Evolutionary conservation across 1,284 basidiomycete species (phyloP).

Genomic region (Trichosporon coremiiforme): DNA sequence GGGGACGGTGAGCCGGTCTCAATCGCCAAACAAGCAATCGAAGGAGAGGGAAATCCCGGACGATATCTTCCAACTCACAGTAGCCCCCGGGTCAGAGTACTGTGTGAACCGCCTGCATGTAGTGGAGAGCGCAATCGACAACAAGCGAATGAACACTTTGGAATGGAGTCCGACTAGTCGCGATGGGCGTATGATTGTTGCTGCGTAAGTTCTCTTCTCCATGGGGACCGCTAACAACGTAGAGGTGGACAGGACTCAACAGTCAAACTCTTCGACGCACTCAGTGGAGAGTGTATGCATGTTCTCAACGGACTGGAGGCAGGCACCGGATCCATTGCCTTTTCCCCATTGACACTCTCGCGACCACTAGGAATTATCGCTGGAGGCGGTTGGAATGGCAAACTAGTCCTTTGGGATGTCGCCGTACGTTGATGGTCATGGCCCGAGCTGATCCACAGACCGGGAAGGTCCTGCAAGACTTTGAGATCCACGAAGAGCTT

Average conservation of each 20-base stretch:
- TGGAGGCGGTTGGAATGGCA: constrained; percentile 50
- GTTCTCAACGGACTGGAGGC: constrained; percentile 42
- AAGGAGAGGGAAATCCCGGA: constrained; percentile 31
- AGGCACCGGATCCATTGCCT: constrained; percentile 48
- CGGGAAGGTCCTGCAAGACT: constrained; percentile 30
- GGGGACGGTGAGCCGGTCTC: constrained; percentile 30
- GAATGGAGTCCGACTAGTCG: constrained; percentile 45
- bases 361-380: constrained; percentile 40
- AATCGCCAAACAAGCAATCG: constrained; percentile 33
- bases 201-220: constrained; percentile 44
- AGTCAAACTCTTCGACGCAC: constrained; percentile 48
- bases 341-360: constrained; percentile 39
- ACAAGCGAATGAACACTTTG: constrained; percentile 49
- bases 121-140: constrained; percentile 41
- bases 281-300: constrained; percentile 42
- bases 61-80: constrained; percentile 37
- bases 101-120: constrained; percentile 44
- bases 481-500: constrained; percentile 45
- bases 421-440: constrained; percentile 36
- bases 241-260: constrained; percentile 53
- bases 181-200: constrained; percentile 44
- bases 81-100: constrained; percentile 36
- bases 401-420: constrained; percentile 47
- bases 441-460: constrained; percentile 29
- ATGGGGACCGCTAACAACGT: background rate